phyloP scores from a whole-genome alignment of 352 stramenopile species.

The Globisporangium paroecandrum region DNA sequence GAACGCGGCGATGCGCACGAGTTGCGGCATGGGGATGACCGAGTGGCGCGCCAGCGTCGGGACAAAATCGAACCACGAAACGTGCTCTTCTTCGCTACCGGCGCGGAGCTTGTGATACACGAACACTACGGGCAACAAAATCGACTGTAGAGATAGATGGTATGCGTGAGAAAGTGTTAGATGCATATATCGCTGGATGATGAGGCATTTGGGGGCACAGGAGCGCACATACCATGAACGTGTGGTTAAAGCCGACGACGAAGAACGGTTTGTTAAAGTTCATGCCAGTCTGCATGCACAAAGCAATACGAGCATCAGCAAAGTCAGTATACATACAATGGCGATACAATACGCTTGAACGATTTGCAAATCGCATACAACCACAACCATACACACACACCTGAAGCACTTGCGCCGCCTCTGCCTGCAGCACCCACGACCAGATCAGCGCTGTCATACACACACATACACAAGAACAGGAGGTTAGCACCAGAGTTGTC shows the following conservation, averaged over 20 bases:
- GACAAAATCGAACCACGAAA: background rate
- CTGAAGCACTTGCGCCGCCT: background rate
- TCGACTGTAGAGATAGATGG: background rate
- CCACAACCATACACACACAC: background rate
- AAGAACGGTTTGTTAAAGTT: background rate
- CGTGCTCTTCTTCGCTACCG: background rate
- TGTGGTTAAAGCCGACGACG: background rate
- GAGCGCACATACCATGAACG: background rate
- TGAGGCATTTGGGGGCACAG: background rate
- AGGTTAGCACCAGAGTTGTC: background rate
- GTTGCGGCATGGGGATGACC: background rate
- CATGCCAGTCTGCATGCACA: background rate
- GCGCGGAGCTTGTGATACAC: background rate
- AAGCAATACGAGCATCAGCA: background rate
- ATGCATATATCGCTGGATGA: no score
- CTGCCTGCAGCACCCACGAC: constrained; percentile 1
- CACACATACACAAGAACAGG: background rate
- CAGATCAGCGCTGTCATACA: background rate
- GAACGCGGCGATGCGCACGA: background rate
- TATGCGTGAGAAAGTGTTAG: background rate
- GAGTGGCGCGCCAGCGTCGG: background rate
- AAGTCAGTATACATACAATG: background rate
- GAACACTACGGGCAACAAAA: background rate
- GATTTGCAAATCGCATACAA: background rate
- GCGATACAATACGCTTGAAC: background rate